Base-by-base conservation (phyloP, 495 filamentous ascomycete genomes). In the Evansstolkia leycettana region DNA sequence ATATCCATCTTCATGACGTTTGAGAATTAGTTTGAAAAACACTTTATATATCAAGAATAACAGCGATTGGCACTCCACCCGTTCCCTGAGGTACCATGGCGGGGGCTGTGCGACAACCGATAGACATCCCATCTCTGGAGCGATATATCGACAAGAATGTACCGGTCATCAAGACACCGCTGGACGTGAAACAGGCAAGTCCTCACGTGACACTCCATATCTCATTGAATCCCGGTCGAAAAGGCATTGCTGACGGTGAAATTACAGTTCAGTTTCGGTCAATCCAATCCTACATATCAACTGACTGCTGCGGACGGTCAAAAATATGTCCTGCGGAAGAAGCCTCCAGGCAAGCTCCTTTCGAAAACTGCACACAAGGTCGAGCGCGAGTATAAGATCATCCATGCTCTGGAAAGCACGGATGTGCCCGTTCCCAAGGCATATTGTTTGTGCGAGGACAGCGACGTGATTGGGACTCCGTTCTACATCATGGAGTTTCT, bases 201-300 rank as follows among this genome's bases (percentile, higher is more conserved):
- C 19, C n/a, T 18, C 7, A 29, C 17, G 24, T 32, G 28, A 13
- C 16, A 32, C 11, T 23, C 9, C 17, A 27, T n/a, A n/a, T n/a
- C 20, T 12, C 16, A 31, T 29, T 36, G 28, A 10, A 33, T 39
- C 19, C 34, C 11, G 16, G 31, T 15, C 3, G 30, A 12, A 15
- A n/a, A 31, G 8, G 8, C 13, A 10, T 5, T 6, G 8, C 33
- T 39, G 38, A 37, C 15, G 17, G 17, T 46, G 24, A 4, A 48
- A 10, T 17, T 28, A 7, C 55, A 95, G 81, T 98, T 95, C 51
- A 83, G 86, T 45, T 98, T 89, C 52, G 90, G 90, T 34, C 90
- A 96, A 61, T 94, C 84, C 30, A 98, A 96, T 54, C 90, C 90
- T 18, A 96, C 90, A 6, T 96, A 95, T 64, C 82, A 84, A 38